Evolutionary conservation across 176 grass and related monocot genomes (phyloP), one percentile per base, ranked within the genome.

Genomic region (Carex parvula): DNA sequence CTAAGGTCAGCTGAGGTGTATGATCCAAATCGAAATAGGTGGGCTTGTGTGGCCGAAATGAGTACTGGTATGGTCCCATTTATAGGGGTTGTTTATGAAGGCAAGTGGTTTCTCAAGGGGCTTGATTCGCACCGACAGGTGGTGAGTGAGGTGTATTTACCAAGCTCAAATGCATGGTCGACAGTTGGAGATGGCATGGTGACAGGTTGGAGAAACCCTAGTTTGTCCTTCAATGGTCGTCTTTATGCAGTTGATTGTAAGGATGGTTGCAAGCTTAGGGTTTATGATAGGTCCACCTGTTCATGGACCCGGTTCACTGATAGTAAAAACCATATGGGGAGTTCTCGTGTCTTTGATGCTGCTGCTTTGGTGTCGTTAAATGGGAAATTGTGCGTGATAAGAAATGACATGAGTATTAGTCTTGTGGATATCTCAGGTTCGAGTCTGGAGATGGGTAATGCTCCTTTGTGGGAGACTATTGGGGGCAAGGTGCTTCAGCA

Each of bases 51-150:
- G 48, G 55, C 81, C 66, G 92, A 94, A 79, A 94, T 97, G 95
- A 92, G 86, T 80, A 85, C 83, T 70, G 90, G 92, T 62, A 94
- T 97, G 92, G 89, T 97, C 29, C 94, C 94, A 26, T 90, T 92
- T 76, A 88, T 90, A 84, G 94, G 94, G 70, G 89, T 97, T 73
- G 90, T 97, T 82, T 89, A 91, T 90, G 92, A 92, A 66, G 87
- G 89, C 5, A 94, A 91, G 73, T 97, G 94, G 94, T 97, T 92
- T 87, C 84, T 97, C 44, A 97, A 97, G 86, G 94, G 94, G 48
- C 72, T 94, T 22, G 84, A 94, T 84, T 87, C 88, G 61, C 88
- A 94, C 81, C 90, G 79, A 53, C 90, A 92, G 55, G 84, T 92
- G 3, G 85, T 94, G 21, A 91, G 84, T 44, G 90, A 97, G 85